A percentile compares a stretch with the other conserved stretches of the same genome.
Evolutionary conservation across 345 rosid species (phyloP).

Genomic region (Euphorbia pulcherrima): DNA sequence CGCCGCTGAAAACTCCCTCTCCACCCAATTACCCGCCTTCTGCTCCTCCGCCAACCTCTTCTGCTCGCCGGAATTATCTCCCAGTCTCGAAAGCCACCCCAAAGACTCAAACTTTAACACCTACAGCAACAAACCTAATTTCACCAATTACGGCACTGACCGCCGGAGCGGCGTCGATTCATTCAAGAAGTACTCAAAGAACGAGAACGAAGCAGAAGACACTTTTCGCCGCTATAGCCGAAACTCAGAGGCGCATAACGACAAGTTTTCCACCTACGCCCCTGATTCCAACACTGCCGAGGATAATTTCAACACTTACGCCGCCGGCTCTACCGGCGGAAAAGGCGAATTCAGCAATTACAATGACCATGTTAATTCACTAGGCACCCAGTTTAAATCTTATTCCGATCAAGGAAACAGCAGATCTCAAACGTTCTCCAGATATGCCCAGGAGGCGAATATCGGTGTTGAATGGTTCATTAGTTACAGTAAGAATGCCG

Average conservation of each 20-base stretch:
- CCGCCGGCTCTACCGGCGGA: slow-evolving; percentile 54
- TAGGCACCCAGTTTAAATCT: slow-evolving; percentile 48
- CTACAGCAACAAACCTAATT: slow-evolving; percentile 49
- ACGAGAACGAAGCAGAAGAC: slow-evolving; percentile 33
- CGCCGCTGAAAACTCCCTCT: slow-evolving; percentile 53
- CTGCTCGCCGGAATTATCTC: slow-evolving; percentile 47
- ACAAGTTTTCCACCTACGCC: slow-evolving; percentile 43
- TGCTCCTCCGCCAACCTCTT: slow-evolving; percentile 76
- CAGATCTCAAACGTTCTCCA: slow-evolving; percentile 40
- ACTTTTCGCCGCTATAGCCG: slow-evolving; percentile 63
- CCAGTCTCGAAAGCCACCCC: slow-evolving; percentile 5
- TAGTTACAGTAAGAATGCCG: slow-evolving; percentile 61
- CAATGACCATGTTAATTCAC: slow-evolving; percentile 45
- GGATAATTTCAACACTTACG: slow-evolving; percentile 66
- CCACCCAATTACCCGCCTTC: slow-evolving; percentile 53
- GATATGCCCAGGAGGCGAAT: slow-evolving; percentile 43
- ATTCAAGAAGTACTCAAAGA: slow-evolving; percentile 48
- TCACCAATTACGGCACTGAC: slow-evolving; percentile 59
- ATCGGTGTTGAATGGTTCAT: slow-evolving; percentile 47
- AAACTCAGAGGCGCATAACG: slow-evolving; percentile 36
- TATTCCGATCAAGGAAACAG: slow-evolving; percentile 50
- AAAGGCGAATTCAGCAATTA: slow-evolving; percentile 52
- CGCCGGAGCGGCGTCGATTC: slow-evolving; percentile 41
- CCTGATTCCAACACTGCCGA: slow-evolving; percentile 42
- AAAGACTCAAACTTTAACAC: slow-evolving; percentile 46